A percentile compares a stretch with the other conserved stretches of the same genome.
Evolutionary conservation across 129 eudicot genomes (phyloP).

Genomic region (Gnaphalium uliginosum): DNA sequence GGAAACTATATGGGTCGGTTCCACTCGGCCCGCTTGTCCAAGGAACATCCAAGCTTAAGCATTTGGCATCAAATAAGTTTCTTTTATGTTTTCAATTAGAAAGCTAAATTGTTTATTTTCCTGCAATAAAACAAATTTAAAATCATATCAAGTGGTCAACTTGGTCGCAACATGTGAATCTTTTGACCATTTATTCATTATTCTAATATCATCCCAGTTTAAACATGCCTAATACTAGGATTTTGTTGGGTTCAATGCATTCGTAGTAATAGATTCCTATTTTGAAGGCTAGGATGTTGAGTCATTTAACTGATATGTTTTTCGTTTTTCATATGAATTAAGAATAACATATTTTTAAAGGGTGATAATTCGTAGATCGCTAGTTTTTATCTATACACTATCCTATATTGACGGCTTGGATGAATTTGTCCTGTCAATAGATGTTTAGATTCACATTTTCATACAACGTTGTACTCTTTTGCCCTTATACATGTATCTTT

Average conservation of each 20-base stretch:
- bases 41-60: constrained; percentile 8
- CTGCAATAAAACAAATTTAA: constrained; percentile 6
- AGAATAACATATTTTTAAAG: background rate
- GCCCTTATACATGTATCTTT: too few relatives aligned
- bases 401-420: background rate
- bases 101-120: constrained; percentile 12
- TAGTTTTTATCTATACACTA: too few relatives aligned
- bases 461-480: too few relatives aligned
- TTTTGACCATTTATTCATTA: background rate
- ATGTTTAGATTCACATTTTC: too few relatives aligned
- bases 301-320: constrained; percentile 1
- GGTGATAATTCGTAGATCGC: background rate
- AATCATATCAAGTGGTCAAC: constrained; percentile 12
- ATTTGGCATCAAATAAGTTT: constrained; percentile 23
- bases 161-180: constrained; percentile 15
- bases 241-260: constrained; percentile 28
- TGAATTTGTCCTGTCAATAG: background rate
- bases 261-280: constrained; percentile 6
- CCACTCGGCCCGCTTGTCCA: constrained; percentile 17
- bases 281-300: constrained; percentile 7
- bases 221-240: constrained; percentile 17
- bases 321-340: background rate
- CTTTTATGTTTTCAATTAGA: constrained; percentile 8
- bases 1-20: constrained; percentile 22
- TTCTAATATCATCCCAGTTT: background rate